Evolutionary conservation across 768 basidiomycete genomes (phyloP).

Genomic region (Tremella fuciformis): DNA sequence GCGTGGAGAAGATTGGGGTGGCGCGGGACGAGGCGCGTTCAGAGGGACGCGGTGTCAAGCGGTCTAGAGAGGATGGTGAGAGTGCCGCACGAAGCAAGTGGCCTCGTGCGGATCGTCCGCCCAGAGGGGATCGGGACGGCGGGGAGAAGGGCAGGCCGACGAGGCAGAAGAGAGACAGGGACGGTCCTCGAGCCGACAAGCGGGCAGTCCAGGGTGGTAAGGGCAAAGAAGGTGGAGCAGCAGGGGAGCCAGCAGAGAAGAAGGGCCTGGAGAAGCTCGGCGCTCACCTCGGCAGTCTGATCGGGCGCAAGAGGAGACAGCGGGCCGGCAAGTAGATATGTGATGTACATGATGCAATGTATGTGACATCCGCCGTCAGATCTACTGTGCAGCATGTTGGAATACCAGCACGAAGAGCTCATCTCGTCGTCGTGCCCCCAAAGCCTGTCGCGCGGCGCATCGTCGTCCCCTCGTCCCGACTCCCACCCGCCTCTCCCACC

Average conservation of each 20-base stretch:
- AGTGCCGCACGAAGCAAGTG: slow-evolving; percentile 3
- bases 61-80: background rate
- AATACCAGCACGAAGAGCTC: slow-evolving; percentile 7
- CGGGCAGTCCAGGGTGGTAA: slow-evolving; percentile 18
- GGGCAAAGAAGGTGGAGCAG: slow-evolving; percentile 37
- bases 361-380: background rate
- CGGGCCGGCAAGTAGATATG: slow-evolving; percentile 52
- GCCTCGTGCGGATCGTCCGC: slow-evolving; percentile 9
- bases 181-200: slow-evolving; percentile 10
- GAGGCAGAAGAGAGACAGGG: slow-evolving; percentile 12
- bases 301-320: slow-evolving; percentile 76
- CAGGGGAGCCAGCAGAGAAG: slow-evolving; percentile 24
- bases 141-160: slow-evolving; percentile 2
- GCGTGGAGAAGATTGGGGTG: slow-evolving; percentile 57
- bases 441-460: slow-evolving; percentile 76
- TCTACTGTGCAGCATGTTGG: slow-evolving; percentile 1
- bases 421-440: slow-evolving; percentile 73
- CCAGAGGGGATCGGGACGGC: slow-evolving; percentile 1
- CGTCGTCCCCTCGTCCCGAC: slow-evolving; percentile 48
- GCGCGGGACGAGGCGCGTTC: slow-evolving; percentile 20
- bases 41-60: slow-evolving; percentile 29
- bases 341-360: background rate
- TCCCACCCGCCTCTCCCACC: slow-evolving; percentile 22
- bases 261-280: slow-evolving; percentile 45
- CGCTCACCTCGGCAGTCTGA: slow-evolving; percentile 64